Evolutionary conservation across 2,329 filamentous ascomycete genomes (phyloP).

Genomic region (Monilinia fructicola): DNA sequence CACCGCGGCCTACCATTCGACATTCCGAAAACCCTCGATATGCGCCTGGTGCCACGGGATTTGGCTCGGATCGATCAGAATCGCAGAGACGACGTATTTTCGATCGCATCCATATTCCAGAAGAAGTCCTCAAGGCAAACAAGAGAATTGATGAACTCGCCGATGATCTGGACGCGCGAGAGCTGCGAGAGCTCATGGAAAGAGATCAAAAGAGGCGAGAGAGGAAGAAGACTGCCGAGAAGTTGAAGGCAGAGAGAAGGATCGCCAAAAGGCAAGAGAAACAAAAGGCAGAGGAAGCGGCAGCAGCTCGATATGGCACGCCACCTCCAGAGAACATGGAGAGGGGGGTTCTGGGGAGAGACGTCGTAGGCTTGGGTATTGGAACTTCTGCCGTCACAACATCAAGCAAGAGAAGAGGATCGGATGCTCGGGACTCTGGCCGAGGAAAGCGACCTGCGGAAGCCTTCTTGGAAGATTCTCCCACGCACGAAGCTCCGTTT

Average conservation of each 20-base stretch:
- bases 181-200: conserved; percentile 85
- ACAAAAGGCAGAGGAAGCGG: conserved; percentile 58
- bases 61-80: conserved; percentile 44
- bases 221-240: conserved; percentile 66
- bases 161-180: conserved; percentile 80
- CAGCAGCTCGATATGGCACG: conserved; percentile 52
- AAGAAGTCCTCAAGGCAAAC: conserved; percentile 60
- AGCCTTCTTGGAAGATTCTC: conserved; percentile 31
- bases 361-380: conserved; percentile 55
- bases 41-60: conserved; percentile 46
- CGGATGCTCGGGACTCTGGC: conserved; percentile 42
- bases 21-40: conserved; percentile 66
- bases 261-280: conserved; percentile 67
- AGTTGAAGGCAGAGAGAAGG: conserved; percentile 63
- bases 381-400: conserved; percentile 57
- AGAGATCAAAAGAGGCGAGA: conserved; percentile 79
- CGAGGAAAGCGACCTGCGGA: conserved; percentile 40
- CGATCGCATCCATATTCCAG: conserved; percentile 54
- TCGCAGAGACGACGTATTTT: conserved; percentile 54
- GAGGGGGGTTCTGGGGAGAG: conserved; percentile 60
- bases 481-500: conserved; percentile 19
- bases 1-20: conserved; percentile 79
- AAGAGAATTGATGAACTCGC: conserved; percentile 71
- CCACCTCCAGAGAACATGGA: conserved; percentile 58
- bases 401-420: conserved; percentile 54